Percentiles rank a stretch among this genome's conserved stretches.
These are phyloP conservation scores for Globomyces pollinis-pini DNA, from an alignment of 192 early-diverging fungal genomes.

Conservation along the genomic window DNA sequence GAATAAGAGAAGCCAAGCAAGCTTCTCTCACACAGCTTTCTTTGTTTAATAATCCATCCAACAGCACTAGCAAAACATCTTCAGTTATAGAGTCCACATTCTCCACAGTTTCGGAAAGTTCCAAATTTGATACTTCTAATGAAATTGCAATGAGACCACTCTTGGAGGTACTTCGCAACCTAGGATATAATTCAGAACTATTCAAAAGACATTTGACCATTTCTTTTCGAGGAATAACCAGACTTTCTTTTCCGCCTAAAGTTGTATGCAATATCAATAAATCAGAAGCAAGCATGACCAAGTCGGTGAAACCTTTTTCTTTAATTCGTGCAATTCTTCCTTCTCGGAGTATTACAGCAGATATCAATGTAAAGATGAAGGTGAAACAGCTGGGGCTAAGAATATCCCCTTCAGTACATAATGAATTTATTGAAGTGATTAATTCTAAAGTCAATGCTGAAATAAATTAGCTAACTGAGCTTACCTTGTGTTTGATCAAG, in stretches of 20 bases:
- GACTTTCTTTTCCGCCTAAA: conserved; percentile 11
- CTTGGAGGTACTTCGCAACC: conserved; percentile 27
- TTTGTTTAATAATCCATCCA: conserved; percentile 55
- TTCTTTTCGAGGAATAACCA: conserved; percentile 17
- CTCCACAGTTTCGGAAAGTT: conserved; percentile 1
- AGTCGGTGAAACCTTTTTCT: conserved; percentile 30
- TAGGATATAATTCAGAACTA: conserved; percentile 32
- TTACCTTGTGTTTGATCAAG: no score
- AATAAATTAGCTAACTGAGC: no score
- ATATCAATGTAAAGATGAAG: conserved; percentile 40
- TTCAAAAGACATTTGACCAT: conserved; percentile 31
- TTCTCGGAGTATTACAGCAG: conserved; percentile 22
- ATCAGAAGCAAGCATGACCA: conserved; percentile 31
- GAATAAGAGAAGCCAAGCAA: conserved; percentile 56
- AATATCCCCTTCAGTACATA: not conserved
- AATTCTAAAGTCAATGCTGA: not conserved
- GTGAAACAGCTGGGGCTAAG: conserved; percentile 28
- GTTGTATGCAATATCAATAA: conserved; percentile 36
- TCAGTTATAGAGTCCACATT: conserved; percentile 40
- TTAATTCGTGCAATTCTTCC: conserved; percentile 27
- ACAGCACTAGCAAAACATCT: conserved; percentile 25
- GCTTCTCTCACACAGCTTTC: conserved; percentile 62
- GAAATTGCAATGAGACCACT: conserved; percentile 32
- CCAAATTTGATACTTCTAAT: conserved; percentile 21
- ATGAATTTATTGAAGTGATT: not conserved